phyloP scores from a whole-genome alignment of 257 asterid species.

The Thymus mandschuricus region DNA sequence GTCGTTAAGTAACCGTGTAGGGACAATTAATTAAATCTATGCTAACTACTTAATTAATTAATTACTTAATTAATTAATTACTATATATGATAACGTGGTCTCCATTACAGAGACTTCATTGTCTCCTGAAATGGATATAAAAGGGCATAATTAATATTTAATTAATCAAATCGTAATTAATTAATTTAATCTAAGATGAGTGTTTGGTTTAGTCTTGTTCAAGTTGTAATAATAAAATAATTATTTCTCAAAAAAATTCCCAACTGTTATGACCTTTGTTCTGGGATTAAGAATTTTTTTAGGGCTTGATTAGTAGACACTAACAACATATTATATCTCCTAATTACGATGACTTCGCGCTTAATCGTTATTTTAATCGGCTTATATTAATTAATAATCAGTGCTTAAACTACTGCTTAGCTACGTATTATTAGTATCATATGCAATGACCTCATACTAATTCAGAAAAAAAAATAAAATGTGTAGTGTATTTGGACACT shows the following conservation, averaged over 20 bases:
- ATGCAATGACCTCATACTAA: slow-evolving; percentile 28
- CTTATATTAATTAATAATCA: neutral
- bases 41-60: slow-evolving; percentile 36
- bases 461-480: neutral
- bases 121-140: slow-evolving; percentile 15
- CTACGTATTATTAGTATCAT: slow-evolving; percentile 24
- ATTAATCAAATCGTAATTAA: neutral
- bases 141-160: slow-evolving; percentile 10
- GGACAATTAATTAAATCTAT: slow-evolving; percentile 27
- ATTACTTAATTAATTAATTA: slow-evolving; percentile 27
- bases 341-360: slow-evolving; percentile 12
- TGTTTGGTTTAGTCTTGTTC: slow-evolving; percentile 32
- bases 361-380: neutral
- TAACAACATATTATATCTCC: slow-evolving; percentile 18
- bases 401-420: slow-evolving; percentile 30
- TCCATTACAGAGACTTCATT: slow-evolving; percentile 9
- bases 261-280: slow-evolving; percentile 39
- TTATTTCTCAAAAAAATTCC: slow-evolving; percentile 25
- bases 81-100: slow-evolving; percentile 25
- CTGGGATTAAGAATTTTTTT: slow-evolving; percentile 26
- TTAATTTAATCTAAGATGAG: neutral
- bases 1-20: slow-evolving; percentile 15
- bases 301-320: slow-evolving; percentile 20
- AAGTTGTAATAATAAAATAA: slow-evolving; percentile 6
- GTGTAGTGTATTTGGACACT: neutral